phyloP scores from a whole-genome alignment of 1,139 yeast genomes.

The Debaryomyces psychrophilus region DNA sequence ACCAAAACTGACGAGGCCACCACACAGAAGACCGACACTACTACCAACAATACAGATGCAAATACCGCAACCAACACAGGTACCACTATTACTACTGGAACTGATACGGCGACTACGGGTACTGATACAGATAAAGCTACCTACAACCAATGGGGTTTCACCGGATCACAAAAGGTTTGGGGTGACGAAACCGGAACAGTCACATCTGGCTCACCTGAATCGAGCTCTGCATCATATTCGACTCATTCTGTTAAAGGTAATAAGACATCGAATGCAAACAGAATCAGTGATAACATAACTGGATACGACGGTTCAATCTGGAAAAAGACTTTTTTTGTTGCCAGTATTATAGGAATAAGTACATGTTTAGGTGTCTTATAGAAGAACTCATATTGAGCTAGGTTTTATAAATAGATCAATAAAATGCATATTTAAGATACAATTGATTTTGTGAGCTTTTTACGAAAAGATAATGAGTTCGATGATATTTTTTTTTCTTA shows the following conservation, averaged over 20 bases:
- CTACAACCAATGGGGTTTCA: conserved; percentile 49
- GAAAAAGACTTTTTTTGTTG: conserved; percentile 23
- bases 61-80: conserved; percentile 16
- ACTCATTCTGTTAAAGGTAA: conserved; percentile 22
- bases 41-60: conserved; percentile 12
- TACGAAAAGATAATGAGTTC: not conserved
- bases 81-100: conserved; percentile 16
- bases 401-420: not conserved
- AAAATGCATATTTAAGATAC: not conserved
- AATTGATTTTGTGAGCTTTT: conserved; percentile 3
- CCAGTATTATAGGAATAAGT: conserved; percentile 23
- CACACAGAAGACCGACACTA: conserved; percentile 13
- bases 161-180: conserved; percentile 46
- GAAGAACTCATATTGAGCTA: not conserved
- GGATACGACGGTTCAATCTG: conserved; percentile 19
- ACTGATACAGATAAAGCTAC: conserved; percentile 20
- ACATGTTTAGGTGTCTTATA: conserved; percentile 23
- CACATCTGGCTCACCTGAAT: conserved; percentile 15
- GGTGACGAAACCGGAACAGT: conserved; percentile 19
- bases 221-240: conserved; percentile 19
- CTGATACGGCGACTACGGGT: conserved; percentile 11
- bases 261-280: conserved; percentile 23
- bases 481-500: not conserved
- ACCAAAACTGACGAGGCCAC: conserved; percentile 4
- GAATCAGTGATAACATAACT: conserved; percentile 13